Conservation (phyloP, 768 basidiomycete species). For the Suillus alpinus region DNA sequence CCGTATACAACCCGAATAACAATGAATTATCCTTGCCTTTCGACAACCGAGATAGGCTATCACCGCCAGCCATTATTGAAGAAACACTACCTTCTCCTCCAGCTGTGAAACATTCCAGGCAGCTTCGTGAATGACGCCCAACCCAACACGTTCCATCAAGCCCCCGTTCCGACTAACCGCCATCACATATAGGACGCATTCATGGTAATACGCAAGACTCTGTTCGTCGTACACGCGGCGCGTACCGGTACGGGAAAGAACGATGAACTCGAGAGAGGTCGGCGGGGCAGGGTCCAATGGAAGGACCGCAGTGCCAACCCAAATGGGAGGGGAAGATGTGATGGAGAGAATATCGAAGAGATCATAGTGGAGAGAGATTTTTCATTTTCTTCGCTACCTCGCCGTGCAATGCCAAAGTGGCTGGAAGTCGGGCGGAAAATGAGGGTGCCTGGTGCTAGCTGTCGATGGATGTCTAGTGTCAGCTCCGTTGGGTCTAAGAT, state of each 20-base stretch:
- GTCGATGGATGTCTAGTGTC: not conserved
- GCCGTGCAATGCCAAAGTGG: not conserved
- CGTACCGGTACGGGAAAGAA: slow-evolving; percentile 14
- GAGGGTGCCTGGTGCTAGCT: not conserved
- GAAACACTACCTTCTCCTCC: not conserved
- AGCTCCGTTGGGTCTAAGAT: not conserved
- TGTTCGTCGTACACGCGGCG: slow-evolving; percentile 8
- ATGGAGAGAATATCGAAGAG: not conserved
- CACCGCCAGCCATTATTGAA: not conserved
- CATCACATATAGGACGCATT: slow-evolving; percentile 21
- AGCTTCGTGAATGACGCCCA: slow-evolving; percentile 17
- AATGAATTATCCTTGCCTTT: not conserved
- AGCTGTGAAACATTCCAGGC: slow-evolving; percentile 12
- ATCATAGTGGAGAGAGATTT: not conserved
- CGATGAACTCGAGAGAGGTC: slow-evolving; percentile 15
- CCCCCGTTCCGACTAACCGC: slow-evolving; percentile 9
- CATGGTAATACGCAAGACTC: slow-evolving; percentile 3
- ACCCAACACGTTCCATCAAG: slow-evolving; percentile 18
- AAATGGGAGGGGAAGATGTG: not conserved
- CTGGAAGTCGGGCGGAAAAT: not conserved
- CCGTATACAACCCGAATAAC: not conserved
- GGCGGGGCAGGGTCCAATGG: not conserved
- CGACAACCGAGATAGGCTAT: not conserved
- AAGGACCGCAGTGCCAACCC: not conserved
- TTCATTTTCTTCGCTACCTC: not conserved